Evolutionary conservation across 352 stramenopile species (phyloP).

Genomic region (Globisporangium mamillatum): DNA sequence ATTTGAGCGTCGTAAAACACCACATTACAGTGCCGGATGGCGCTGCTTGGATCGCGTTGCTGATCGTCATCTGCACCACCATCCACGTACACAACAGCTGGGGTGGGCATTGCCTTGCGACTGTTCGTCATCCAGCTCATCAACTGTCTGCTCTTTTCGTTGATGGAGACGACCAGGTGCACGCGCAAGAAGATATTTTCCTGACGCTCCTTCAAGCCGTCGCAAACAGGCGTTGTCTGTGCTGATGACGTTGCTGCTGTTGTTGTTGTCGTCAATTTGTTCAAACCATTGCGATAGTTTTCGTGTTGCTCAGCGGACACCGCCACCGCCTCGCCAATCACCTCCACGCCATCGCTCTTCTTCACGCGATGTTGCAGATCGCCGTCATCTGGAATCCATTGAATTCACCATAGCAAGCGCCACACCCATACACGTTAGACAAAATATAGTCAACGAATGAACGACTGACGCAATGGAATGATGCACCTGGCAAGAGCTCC

Average conservation of each 20-base stretch:
- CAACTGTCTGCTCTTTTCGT: neutral
- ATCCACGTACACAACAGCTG: slow-evolving; percentile 4
- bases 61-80: neutral
- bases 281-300: neutral
- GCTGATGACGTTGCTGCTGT: neutral
- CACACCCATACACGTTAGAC: neutral
- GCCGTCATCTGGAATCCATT: neutral
- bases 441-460: neutral
- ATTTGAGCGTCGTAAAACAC: slow-evolving; percentile 27
- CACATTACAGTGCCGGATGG: slow-evolving; percentile 18
- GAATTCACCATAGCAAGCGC: neutral
- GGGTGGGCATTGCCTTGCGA: neutral
- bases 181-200: neutral
- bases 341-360: neutral
- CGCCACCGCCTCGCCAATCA: slow-evolving; percentile 1
- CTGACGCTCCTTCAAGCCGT: neutral
- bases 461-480: neutral
- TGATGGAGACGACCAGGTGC: neutral
- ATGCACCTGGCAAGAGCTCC: slow-evolving; percentile 15
- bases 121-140: neutral
- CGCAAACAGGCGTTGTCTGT: neutral
- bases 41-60: neutral
- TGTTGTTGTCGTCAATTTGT: neutral
- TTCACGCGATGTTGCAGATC: neutral
- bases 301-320: slow-evolving; percentile 3